Evolutionary conservation across 495 filamentous ascomycete species (phyloP).

Genomic region (Extremus antarcticus): DNA sequence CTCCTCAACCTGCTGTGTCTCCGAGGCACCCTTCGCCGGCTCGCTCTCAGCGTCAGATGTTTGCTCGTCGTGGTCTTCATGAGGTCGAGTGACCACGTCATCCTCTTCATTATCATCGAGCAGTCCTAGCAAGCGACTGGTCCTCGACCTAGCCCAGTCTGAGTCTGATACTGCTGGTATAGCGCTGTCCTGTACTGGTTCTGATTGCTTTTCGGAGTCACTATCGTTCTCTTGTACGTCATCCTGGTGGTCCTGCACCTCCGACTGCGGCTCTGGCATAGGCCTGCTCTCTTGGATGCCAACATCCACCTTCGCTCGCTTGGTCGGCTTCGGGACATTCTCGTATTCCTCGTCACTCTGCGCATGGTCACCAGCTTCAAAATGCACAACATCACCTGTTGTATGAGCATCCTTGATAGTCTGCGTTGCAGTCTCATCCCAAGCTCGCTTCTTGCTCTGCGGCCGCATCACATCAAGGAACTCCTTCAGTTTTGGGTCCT

Average conservation of each 20-base stretch:
- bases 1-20: not conserved
- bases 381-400: not conserved
- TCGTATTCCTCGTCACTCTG: slow-evolving; percentile 61
- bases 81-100: not conserved
- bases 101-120: slow-evolving; percentile 52
- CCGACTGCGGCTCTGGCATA: no score
- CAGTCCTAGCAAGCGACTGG: slow-evolving; percentile 79
- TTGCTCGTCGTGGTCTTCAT: not conserved
- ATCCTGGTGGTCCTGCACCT: not conserved
- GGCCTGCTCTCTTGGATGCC: not conserved
- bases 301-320: slow-evolving; percentile 12
- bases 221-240: not conserved
- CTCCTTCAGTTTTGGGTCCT: slow-evolving; percentile 71
- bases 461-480: slow-evolving; percentile 75
- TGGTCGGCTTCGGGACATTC: slow-evolving; percentile 37
- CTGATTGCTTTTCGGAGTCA: not conserved
- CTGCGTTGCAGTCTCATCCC: slow-evolving; percentile 38
- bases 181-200: not conserved
- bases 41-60: slow-evolving; percentile 23
- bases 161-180: slow-evolving; percentile 51
- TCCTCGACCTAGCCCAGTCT: slow-evolving; percentile 89
- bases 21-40: slow-evolving; percentile 17
- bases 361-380: slow-evolving; percentile 28
- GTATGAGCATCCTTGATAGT: slow-evolving; percentile 17
- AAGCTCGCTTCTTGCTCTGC: slow-evolving; percentile 53